These are phyloP conservation scores for Leccinum angustisporum DNA, from an alignment of 1,284 basidiomycete genomes.

Conservation along the genomic window DNA sequence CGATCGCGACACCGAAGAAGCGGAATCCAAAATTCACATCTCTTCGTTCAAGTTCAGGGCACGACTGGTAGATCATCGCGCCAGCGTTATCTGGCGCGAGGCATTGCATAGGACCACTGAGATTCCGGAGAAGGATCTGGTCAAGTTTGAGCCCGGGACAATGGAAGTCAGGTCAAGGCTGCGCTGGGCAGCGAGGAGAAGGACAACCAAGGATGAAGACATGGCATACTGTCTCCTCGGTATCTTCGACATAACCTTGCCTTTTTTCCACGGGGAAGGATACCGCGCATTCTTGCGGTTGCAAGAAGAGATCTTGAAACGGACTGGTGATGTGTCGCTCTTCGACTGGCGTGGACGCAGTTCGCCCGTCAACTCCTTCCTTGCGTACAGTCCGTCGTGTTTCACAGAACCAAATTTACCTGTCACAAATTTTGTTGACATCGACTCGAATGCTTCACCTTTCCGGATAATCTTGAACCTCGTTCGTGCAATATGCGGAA, in stretches of 20 bases:
- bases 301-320: conserved; percentile 32
- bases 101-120: conserved; percentile 16
- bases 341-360: conserved; percentile 34
- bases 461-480: conserved; percentile 21
- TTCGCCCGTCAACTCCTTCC: conserved; percentile 26
- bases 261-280: conserved; percentile 26
- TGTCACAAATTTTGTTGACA: conserved; percentile 1
- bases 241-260: conserved; percentile 27
- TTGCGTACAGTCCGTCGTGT: conserved; percentile 18
- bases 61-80: conserved; percentile 23
- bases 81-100: conserved; percentile 7
- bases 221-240: conserved; percentile 30
- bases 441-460: background rate
- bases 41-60: conserved; percentile 24
- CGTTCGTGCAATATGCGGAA: conserved; percentile 11
- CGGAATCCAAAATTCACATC: conserved; percentile 12
- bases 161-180: conserved; percentile 20
- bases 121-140: conserved; percentile 12
- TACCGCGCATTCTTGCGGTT: conserved; percentile 27
- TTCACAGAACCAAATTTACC: conserved; percentile 12
- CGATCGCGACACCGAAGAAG: conserved; percentile 16
- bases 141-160: conserved; percentile 17
- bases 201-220: conserved; percentile 28
- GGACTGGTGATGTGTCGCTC: conserved; percentile 26
- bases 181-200: conserved; percentile 22